These are phyloP conservation scores for Pestalotiopsis sp. DNA, from an alignment of 2,329 filamentous ascomycete genomes.

Conservation along the genomic window DNA sequence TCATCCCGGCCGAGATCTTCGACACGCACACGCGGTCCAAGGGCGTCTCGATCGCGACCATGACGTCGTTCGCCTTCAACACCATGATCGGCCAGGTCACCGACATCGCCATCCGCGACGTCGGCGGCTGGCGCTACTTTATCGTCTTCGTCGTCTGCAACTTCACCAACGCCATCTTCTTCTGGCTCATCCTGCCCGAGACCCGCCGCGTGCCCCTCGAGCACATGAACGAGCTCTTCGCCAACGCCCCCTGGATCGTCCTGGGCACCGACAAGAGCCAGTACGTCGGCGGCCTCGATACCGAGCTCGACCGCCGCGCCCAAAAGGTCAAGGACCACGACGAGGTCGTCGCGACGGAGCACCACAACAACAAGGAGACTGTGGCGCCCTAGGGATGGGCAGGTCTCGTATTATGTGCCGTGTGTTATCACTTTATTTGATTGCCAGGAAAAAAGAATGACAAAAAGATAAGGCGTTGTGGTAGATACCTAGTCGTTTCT, in stretches of 20 bases:
- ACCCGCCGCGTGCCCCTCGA: conserved; percentile 65
- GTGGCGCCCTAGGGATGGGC: not conserved
- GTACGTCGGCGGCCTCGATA: conserved; percentile 45
- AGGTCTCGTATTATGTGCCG: not conserved
- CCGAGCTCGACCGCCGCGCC: conserved; percentile 61
- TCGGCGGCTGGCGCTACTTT: conserved; percentile 58
- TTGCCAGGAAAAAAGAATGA: not conserved
- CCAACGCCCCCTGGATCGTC: conserved; percentile 64
- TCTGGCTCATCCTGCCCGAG: conserved; percentile 67
- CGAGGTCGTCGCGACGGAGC: conserved; percentile 1
- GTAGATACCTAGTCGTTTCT: not conserved
- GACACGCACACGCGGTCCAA: conserved; percentile 76
- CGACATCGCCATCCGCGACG: conserved; percentile 48
- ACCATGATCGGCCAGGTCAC: conserved; percentile 50
- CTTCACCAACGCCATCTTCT: conserved; percentile 48
- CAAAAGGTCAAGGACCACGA: conserved; percentile 59
- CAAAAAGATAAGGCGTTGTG: not conserved
- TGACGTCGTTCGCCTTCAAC: conserved; percentile 74
- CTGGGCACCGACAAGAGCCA: conserved; percentile 56
- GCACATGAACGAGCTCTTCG: conserved; percentile 68
- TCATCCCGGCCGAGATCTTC: conserved; percentile 73
- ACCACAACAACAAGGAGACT: conserved; percentile 7
- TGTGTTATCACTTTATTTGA: not conserved
- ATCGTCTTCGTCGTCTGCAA: conserved; percentile 68
- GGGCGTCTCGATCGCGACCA: conserved; percentile 74